Evolutionary conservation across 306 rosid genomes (phyloP), one percentile per base, ranked within the genome.

Genomic region (Vicia sativa): DNA sequence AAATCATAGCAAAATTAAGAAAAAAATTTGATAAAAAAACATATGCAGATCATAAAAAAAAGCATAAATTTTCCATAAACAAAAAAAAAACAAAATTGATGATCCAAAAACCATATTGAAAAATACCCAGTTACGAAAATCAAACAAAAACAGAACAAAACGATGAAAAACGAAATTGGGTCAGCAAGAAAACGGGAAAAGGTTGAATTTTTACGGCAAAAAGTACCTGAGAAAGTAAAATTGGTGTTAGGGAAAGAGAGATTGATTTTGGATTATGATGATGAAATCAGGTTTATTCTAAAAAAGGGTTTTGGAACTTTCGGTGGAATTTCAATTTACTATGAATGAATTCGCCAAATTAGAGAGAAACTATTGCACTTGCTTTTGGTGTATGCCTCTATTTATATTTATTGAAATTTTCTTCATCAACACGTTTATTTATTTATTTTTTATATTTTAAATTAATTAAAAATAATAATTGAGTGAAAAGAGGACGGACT

Each of bases 171-270:
- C 23, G 29, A 18, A 74, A 66, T 50, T 15, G 42, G 75, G 81
- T 23, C 21, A 63, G 34, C 49, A 23, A 31, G 23, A 53, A 59
- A 70, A 26, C 63, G 55, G 54, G 52, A 38, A 78, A 62, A 34
- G 55, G 11, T 55, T 3, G 53, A 64, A 64, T 44, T 6, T 73
- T 59, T 29, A 5, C 44, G 9, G n/a, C 38, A 5, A 62, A 5
- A 28, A 11, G 37, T 65, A 91, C 97, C 92, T 75, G 52, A 45
- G 45, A 65, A 67, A 77, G 71, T 23, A 10, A 11, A 15, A 39
- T 28, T 54, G 70, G 29, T 63, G 65, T 76, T 43, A 46, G 11
- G 62, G 55, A 42, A 41, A 23, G 18, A 45, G 39, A 38, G 55
- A 59, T 23, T 56, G 67, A 21, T 34, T 44, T 63, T 31, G 5